Evolutionary conservation across 192 early-diverging fungal genomes (phyloP).

Genomic region (Rhizoclosmatium globosum): DNA sequence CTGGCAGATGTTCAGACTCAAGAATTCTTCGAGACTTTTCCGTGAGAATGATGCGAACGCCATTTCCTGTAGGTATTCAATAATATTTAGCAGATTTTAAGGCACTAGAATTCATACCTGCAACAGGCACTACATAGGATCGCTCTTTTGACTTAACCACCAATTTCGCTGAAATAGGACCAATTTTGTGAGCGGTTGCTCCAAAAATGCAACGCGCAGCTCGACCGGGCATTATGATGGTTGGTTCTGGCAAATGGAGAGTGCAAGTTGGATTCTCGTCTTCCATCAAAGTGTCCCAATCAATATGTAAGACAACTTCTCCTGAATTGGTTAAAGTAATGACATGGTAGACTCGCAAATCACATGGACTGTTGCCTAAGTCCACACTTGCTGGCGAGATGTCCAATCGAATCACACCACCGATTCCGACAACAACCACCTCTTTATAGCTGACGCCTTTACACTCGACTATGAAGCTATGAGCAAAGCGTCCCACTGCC

Average conservation of each 20-base stretch:
- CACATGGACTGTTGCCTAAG: conserved; percentile 63
- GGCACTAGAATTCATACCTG: conserved; percentile 34
- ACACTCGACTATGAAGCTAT: conserved; percentile 66
- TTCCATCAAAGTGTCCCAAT: conserved; percentile 41
- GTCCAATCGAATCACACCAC: conserved; percentile 64
- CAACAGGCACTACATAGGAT: conserved; percentile 41
- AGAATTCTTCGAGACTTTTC: conserved; percentile 49
- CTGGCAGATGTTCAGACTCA: conserved; percentile 47
- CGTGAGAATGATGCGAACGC: conserved; percentile 57
- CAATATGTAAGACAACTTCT: conserved; percentile 56
- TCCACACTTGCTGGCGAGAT: conserved; percentile 52
- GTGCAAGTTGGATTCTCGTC: conserved; percentile 31
- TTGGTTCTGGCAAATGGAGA: conserved; percentile 49
- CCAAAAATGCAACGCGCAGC: conserved; percentile 47
- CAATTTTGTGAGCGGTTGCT: conserved; percentile 48
- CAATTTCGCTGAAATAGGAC: conserved; percentile 47
- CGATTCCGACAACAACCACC: conserved; percentile 64
- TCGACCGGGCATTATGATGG: conserved; percentile 47
- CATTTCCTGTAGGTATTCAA: conserved; percentile 42
- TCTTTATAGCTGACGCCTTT: conserved; percentile 73
- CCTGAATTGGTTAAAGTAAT: conserved; percentile 57
- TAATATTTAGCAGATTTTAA: conserved; percentile 7
- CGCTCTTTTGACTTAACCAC: conserved; percentile 54
- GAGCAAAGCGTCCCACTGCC: conserved; percentile 50
- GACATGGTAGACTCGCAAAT: conserved; percentile 50